Evolutionary conservation across 2,329 filamentous ascomycete species (phyloP), one percentile per base, ranked within the genome.

Genomic region (Eutypella sp.): DNA sequence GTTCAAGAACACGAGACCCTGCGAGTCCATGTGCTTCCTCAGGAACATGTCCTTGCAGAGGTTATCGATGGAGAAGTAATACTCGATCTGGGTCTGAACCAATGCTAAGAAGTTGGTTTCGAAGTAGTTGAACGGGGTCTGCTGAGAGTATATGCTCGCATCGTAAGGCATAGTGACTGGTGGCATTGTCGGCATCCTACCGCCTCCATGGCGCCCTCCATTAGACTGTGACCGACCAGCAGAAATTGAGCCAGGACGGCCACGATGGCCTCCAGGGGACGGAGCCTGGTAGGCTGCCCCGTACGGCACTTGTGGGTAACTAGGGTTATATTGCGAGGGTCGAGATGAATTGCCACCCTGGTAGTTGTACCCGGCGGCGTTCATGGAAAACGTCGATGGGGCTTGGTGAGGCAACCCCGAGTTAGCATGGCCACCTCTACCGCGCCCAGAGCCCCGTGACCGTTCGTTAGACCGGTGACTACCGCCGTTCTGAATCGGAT

Each of bases 21-120:
- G 88, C 1, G 87, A 88, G 63, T 99, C 92, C 93, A 99, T 97
- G 57, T 91, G 84, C 59, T 81, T 84, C 47, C 93, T 85, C 48
- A 99, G 75, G 67, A 83, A 97, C 60, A 88, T 76, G 61, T 99
- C 93, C 68, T 96, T 96, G 76, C 89, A 87, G 41, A 97, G 76
- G 63, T 99, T 99, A 60, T 96, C 88, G 23, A 96, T 79, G 0
- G 92, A 97, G 69, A 99, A 96, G 68, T 99, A 99, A 72, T 96
- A 99, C 60, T 96, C 89, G 31, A 90, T 78, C 61, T 78, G 71
- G 53, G 63, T 64, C 45, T 68, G 63, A 40, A 73, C 63, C 3
- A 66, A 56, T 31, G 74, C 45, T 33, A 59, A 42, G 15, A 67
- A 43, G 8, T 53, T 50, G 39, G 42, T 47, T 8, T 84, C 78